Evolutionary conservation across 805 yeast genomes (phyloP).

Genomic region (Lachancea nothofagi): DNA sequence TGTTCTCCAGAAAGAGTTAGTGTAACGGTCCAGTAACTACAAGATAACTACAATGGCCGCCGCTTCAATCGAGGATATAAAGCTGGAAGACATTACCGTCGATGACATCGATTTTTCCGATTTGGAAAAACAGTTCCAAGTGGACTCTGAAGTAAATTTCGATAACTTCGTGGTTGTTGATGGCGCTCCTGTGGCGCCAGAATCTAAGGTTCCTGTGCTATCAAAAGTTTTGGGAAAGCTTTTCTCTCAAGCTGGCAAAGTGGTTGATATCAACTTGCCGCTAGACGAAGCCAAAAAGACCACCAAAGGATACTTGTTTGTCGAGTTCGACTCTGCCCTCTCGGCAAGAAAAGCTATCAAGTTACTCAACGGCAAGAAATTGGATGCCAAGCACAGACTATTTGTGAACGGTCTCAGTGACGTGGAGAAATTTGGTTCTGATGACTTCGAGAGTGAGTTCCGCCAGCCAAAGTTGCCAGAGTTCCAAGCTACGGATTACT

Average conservation of each 20-base stretch:
- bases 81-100: constrained; percentile 43
- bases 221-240: constrained; percentile 80
- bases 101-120: constrained; percentile 79
- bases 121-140: constrained; percentile 68
- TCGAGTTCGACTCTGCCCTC: constrained; percentile 65
- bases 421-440: constrained; percentile 70
- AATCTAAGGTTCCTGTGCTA: constrained; percentile 74
- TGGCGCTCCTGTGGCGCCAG: constrained; percentile 96
- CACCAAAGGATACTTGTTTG: constrained; percentile 81
- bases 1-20: too few relatives aligned
- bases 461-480: constrained; percentile 68
- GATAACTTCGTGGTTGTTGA: constrained; percentile 82
- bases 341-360: constrained; percentile 75
- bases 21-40: neutral
- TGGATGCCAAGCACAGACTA: constrained; percentile 89
- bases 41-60: constrained; percentile 16
- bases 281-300: constrained; percentile 58
- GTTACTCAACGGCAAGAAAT: constrained; percentile 78
- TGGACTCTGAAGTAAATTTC: constrained; percentile 50
- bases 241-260: constrained; percentile 70
- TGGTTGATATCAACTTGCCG: constrained; percentile 78
- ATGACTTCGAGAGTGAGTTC: constrained; percentile 55
- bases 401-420: constrained; percentile 78
- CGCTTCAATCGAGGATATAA: constrained; percentile 31
- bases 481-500: constrained; percentile 70